Evolutionary conservation across 1,284 basidiomycete genomes (phyloP), one percentile per base, ranked within the genome.

Genomic region (Erythrobasidium hasegawianum): DNA sequence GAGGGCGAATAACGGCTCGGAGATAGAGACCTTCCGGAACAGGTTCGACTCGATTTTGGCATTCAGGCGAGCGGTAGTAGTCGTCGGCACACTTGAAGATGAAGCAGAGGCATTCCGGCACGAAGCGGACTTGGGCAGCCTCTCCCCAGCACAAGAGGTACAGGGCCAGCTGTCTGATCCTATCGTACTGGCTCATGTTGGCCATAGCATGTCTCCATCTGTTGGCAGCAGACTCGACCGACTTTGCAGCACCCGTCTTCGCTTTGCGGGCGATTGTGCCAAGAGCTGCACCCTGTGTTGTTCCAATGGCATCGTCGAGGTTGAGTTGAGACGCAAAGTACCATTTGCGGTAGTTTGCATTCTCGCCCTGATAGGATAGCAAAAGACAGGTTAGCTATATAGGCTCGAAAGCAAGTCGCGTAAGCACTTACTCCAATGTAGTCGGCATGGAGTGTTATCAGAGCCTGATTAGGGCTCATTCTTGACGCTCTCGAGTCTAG

Each of bases 81-180:
- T 99, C 95, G 78, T 98, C 95, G 24, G 95, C 96, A 76, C 96
- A 98, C 81, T 99, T 97, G 88, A 98, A 98, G 79, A 98, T 96
- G 83, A 97, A 98, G 80, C 93, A 97, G 61, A 97, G 80, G 75
- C 91, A 95, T 78, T 99, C 95, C 24, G 96, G 95, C 47, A 92
- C 85, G 79, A 97, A 99, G n/a, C 96, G 88, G 57, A 98, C 91
- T 76, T 97, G 93, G 10, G 95, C 96, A 0, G 91, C 95, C 78
- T 99, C 96, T 71, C 96, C 95, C 95, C 96, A 99, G 73, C 91
- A 91, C 43, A 99, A 84, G 39, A 98, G 83, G 78, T 89, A 98
- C 2, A 99, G 84, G 0, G 96, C 96, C 71, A 99, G 87, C 79
- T 99, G 96, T 41, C 95, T 86, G 59, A 97, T 85, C 66, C 96